Evolutionary conservation across 2,329 filamentous ascomycete genomes (phyloP).

Genomic region (Claviceps citrina): DNA sequence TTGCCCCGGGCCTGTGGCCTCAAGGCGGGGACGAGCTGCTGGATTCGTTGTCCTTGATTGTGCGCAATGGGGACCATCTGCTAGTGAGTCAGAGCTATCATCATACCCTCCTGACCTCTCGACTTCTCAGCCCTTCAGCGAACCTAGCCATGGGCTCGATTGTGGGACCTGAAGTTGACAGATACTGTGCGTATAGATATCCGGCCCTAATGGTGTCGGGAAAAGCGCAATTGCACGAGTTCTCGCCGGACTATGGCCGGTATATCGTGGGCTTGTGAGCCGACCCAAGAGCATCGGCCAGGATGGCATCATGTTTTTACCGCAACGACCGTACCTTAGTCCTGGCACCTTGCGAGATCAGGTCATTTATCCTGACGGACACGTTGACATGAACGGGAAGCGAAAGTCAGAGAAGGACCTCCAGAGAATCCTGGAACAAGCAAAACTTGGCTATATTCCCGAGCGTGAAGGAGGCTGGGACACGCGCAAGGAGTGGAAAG

Average conservation of each 20-base stretch:
- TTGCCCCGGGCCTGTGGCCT: constrained; percentile 77
- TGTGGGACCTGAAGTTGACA: constrained; percentile 4
- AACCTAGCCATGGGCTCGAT: neutral
- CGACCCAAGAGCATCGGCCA: constrained; percentile 64
- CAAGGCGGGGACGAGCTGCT: constrained; percentile 83
- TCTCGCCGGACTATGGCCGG: constrained; percentile 85
- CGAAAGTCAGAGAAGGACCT: constrained; percentile 66
- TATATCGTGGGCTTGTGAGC: constrained; percentile 83
- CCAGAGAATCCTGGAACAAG: constrained; percentile 63
- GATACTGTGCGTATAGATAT: constrained; percentile 39
- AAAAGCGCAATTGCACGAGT: constrained; percentile 81
- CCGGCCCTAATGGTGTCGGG: constrained; percentile 84
- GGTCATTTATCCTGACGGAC: constrained; percentile 93
- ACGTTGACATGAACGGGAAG: constrained; percentile 79
- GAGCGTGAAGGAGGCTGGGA: constrained; percentile 93
- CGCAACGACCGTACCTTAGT: constrained; percentile 82
- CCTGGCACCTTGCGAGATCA: constrained; percentile 89
- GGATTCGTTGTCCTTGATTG: constrained; percentile 75
- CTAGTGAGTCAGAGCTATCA: constrained; percentile 37
- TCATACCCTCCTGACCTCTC: neutral
- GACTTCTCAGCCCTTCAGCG: neutral
- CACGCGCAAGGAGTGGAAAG: constrained; percentile 94
- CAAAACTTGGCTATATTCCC: constrained; percentile 74
- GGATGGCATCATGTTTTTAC: constrained; percentile 97
- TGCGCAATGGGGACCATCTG: constrained; percentile 81